Percentiles rank a stretch among this genome's conserved stretches.
Evolutionary conservation across 2,329 filamentous ascomycete genomes (phyloP).

Genomic region (Penicillium oxalicum): DNA sequence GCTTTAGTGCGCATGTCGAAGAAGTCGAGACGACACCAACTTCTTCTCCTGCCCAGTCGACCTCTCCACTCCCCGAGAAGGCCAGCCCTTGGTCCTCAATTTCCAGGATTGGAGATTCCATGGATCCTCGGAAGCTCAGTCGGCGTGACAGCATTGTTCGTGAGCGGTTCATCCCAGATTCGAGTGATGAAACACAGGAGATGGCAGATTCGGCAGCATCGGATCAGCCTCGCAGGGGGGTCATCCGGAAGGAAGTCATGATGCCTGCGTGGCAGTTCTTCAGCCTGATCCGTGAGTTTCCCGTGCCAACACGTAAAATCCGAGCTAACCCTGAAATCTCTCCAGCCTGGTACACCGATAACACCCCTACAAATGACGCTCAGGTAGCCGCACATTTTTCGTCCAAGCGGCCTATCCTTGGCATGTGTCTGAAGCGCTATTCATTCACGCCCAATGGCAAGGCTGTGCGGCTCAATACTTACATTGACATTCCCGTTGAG

Average conservation of each 20-base stretch:
- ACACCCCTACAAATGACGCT: slow-evolving; percentile 58
- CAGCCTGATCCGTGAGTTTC: slow-evolving; percentile 73
- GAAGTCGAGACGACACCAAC: slow-evolving; percentile 38
- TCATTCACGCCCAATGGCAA: slow-evolving; percentile 64
- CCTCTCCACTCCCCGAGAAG: slow-evolving; percentile 19
- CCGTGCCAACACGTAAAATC: slow-evolving; percentile 21
- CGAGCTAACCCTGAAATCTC: slow-evolving; percentile 23
- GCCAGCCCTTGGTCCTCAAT: slow-evolving; percentile 23
- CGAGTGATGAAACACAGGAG: slow-evolving; percentile 39
- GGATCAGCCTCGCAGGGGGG: slow-evolving; percentile 31
- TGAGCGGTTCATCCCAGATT: slow-evolving; percentile 39
- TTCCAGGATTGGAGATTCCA: slow-evolving; percentile 21
- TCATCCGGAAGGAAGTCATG: slow-evolving; percentile 69
- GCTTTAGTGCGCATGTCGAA: slow-evolving; percentile 38
- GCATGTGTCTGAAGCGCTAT: slow-evolving; percentile 90
- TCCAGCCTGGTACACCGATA: slow-evolving; percentile 77
- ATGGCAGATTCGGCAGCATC: slow-evolving; percentile 27
- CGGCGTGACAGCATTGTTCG: slow-evolving; percentile 41
- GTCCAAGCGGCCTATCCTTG: slow-evolving; percentile 73
- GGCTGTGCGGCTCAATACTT: slow-evolving; percentile 68
- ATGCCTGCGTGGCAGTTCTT: slow-evolving; percentile 99
- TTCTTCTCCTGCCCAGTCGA: slow-evolving; percentile 26
- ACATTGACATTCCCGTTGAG: slow-evolving; percentile 85
- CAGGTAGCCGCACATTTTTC: slow-evolving; percentile 88
- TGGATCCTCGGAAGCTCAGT: slow-evolving; percentile 16